Conservation (phyloP, 1,139 yeast genomes). For the Ogataea hybrid region DNA sequence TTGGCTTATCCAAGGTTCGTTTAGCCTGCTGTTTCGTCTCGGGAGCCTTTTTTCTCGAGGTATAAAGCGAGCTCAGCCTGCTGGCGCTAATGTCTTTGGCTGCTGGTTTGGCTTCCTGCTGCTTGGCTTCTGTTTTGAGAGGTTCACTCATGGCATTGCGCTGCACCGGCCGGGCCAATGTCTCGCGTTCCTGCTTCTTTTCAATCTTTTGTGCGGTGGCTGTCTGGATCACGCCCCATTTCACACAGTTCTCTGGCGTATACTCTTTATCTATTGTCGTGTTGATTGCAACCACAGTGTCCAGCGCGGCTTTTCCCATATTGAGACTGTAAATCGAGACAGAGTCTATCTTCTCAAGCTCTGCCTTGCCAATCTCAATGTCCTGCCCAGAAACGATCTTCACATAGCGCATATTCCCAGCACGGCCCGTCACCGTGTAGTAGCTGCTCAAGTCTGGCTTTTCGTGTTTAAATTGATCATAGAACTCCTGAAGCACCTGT, state of each 20-base stretch:
- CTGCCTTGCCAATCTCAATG: conserved; percentile 17
- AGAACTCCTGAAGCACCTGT: conserved; percentile 21
- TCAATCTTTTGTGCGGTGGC: conserved; percentile 12
- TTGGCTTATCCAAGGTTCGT: not conserved
- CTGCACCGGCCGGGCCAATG: conserved; percentile 8
- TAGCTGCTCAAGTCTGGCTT: conserved; percentile 14
- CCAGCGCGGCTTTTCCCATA: conserved; percentile 14
- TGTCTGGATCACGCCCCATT: conserved; percentile 26
- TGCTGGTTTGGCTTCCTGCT: conserved; percentile 6
- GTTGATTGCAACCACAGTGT: conserved; percentile 22
- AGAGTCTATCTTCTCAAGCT: conserved; percentile 15
- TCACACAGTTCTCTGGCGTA: conserved; percentile 17
- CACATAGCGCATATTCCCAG: conserved; percentile 11
- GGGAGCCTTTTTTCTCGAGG: conserved; percentile 12
- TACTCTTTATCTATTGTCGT: conserved; percentile 9
- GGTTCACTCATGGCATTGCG: conserved; percentile 16
- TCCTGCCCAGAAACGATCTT: conserved; percentile 13
- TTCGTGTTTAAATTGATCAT: conserved; percentile 15
- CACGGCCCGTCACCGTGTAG: conserved; percentile 24
- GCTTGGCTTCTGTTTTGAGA: conserved; percentile 6
- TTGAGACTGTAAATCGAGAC: conserved; percentile 25
- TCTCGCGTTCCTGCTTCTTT: not conserved
- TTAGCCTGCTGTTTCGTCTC: conserved; percentile 5
- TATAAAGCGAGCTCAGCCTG: conserved; percentile 8
- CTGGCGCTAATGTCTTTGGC: conserved; percentile 1